A percentile compares a stretch with the other conserved stretches of the same genome.
These are phyloP conservation scores for Exophiala phaeomuriformis DNA, from an alignment of 2,329 filamentous ascomycete genomes.

Conservation along the genomic window DNA sequence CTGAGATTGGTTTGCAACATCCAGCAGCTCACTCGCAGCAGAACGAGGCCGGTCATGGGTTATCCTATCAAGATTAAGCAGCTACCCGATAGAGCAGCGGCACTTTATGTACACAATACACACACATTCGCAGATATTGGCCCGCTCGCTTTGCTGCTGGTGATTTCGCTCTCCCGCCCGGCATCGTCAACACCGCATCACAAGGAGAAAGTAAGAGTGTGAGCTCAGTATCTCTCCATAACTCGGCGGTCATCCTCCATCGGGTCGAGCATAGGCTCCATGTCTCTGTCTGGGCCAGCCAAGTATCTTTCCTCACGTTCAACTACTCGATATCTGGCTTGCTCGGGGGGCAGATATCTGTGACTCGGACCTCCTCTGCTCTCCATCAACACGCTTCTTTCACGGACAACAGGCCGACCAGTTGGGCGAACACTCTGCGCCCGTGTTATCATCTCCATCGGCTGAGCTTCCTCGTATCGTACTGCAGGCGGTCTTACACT, in stretches of 20 bases:
- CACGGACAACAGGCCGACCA: slow-evolving; percentile 38
- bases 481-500: slow-evolving; percentile 51
- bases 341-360: slow-evolving; percentile 21
- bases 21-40: too few species aligned
- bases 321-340: slow-evolving; percentile 23
- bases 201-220: background rate
- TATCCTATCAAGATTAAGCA: too few species aligned
- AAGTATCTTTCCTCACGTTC: slow-evolving; percentile 23
- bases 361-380: slow-evolving; percentile 17
- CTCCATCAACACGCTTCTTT: slow-evolving; percentile 35
- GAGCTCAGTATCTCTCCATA: slow-evolving; percentile 24
- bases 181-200: background rate
- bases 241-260: slow-evolving; percentile 19
- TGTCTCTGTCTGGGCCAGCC: slow-evolving; percentile 23
- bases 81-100: too few species aligned
- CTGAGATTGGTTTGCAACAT: too few species aligned
- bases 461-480: slow-evolving; percentile 37
- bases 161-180: slow-evolving; percentile 1
- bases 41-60: too few species aligned
- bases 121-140: background rate
- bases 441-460: slow-evolving; percentile 34
- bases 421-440: slow-evolving; percentile 39
- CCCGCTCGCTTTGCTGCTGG: background rate
- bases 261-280: slow-evolving; percentile 13
- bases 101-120: too few species aligned